Percentiles rank a stretch among this genome's conserved stretches.
Conservation (phyloP, 2,329 filamentous ascomycete species). For the Hansfordia pulvinata region DNA sequence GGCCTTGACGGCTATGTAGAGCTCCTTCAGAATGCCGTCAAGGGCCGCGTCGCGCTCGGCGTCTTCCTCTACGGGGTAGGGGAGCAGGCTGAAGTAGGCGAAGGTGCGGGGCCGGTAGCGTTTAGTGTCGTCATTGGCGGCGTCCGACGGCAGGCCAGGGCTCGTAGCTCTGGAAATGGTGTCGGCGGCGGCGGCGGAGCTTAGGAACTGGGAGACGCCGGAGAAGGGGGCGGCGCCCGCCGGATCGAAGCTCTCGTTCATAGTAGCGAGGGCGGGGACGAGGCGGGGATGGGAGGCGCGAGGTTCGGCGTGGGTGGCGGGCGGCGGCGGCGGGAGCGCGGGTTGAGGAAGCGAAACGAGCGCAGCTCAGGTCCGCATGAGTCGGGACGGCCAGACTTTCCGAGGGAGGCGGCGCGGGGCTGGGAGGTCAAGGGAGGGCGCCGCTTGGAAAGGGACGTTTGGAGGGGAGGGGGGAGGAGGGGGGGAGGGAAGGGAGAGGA, state of each 20-base stretch:
- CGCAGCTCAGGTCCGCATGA: too few relatives aligned
- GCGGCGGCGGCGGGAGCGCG: too few relatives aligned
- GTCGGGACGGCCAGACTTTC: too few relatives aligned
- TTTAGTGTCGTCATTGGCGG: slow-evolving; percentile 34
- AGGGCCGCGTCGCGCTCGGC: slow-evolving; percentile 64
- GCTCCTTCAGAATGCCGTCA: slow-evolving; percentile 78
- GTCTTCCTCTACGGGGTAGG: slow-evolving; percentile 77
- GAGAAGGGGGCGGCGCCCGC: slow-evolving; percentile 22
- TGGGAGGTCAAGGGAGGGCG: not conserved
- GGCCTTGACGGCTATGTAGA: slow-evolving; percentile 82
- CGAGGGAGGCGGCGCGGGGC: not conserved
- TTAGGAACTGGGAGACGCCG: slow-evolving; percentile 22
- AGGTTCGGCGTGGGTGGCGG: too few relatives aligned
- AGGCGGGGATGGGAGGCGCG: not conserved
- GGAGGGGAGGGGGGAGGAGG: too few relatives aligned
- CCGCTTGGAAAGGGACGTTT: too few relatives aligned
- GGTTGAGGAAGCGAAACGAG: too few relatives aligned
- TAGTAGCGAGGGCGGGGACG: slow-evolving; percentile 7
- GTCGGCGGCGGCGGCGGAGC: slow-evolving; percentile 34
- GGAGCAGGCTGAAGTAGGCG: slow-evolving; percentile 81
- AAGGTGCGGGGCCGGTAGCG: slow-evolving; percentile 81
- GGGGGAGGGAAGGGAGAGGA: too few relatives aligned
- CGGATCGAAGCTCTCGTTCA: slow-evolving; percentile 23
- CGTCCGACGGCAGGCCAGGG: slow-evolving; percentile 50
- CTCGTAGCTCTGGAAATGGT: slow-evolving; percentile 78